These are phyloP conservation scores for Tricholoma terreum DNA, from an alignment of 768 basidiomycete species.

Conservation along the genomic window DNA sequence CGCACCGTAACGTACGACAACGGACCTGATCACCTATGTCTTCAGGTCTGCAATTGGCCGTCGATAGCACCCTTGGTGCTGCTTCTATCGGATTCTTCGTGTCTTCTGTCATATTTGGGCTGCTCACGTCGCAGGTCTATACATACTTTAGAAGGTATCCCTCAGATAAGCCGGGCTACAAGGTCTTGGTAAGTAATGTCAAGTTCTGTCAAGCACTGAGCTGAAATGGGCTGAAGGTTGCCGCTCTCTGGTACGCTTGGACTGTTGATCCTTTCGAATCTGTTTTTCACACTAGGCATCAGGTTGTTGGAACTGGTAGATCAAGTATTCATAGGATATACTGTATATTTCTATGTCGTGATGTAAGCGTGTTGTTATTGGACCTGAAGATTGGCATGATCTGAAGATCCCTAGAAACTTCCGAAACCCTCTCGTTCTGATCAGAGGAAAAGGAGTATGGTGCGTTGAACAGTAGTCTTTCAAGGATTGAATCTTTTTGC, in stretches of 20 bases:
- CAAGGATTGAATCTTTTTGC: neutral
- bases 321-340: slow-evolving; percentile 49
- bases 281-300: neutral
- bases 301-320: slow-evolving; percentile 49
- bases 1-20: neutral
- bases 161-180: slow-evolving; percentile 33
- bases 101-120: slow-evolving; percentile 38
- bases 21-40: neutral
- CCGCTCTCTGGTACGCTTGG: slow-evolving; percentile 24
- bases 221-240: slow-evolving; percentile 22
- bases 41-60: neutral
- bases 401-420: slow-evolving; percentile 32
- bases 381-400: slow-evolving; percentile 8
- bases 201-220: neutral
- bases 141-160: slow-evolving; percentile 38
- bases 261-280: neutral
- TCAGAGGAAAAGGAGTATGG: slow-evolving; percentile 34
- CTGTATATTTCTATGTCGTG: slow-evolving; percentile 52
- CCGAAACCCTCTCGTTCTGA: slow-evolving; percentile 21
- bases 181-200: slow-evolving; percentile 26
- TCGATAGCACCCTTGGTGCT: slow-evolving; percentile 40
- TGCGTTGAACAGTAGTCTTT: slow-evolving; percentile 13
- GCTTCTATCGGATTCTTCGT: slow-evolving; percentile 37
- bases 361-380: slow-evolving; percentile 35
- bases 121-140: slow-evolving; percentile 36